Evolutionary conservation across 2,329 filamentous ascomycete species (phyloP), one percentile per base, ranked within the genome.

Genomic region (Arthrobotrys pseudoclavata): DNA sequence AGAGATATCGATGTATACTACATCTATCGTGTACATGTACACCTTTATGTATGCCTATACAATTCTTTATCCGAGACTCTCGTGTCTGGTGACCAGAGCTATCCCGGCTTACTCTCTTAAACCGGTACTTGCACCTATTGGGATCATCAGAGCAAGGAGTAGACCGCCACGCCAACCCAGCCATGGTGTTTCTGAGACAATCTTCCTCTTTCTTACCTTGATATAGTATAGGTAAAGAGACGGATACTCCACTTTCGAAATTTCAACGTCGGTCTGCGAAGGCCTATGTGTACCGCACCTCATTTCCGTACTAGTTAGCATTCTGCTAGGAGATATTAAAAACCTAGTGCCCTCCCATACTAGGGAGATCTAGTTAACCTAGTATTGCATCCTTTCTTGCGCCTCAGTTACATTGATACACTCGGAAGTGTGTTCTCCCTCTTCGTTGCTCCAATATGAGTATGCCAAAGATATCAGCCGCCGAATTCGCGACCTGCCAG

Each of bases 401-500:
- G 29, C 3, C 29, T 31, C n/a, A n/a, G n/a, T n/a, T n/a, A n/a
- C n/a, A n/a, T n/a, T n/a, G n/a, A n/a, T 31, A 31, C 3, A 31
- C 29, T 53, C 4, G 12, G 12, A 40, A 40, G 6, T n/a, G n/a
- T n/a, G n/a, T n/a, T n/a, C 3, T 31, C 6, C 26, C 50, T 31
- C 50, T 40, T 42, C 40, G 9, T 55, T 22, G 7, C 10, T 31
- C n/a, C 3, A 42, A 24, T 20, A 64, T 62, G 50, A 62, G 53
- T n/a, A 48, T 69, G 22, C 63, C 63, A 20, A 29, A 52, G 12
- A 63, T 76, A 31, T 45, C 24, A 7, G 53, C 63, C n/a, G 45
- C 64, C 10, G 71, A 42, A 10, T 76, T 76, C 37, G 63, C 64
- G 13, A 31, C 53, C 9, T 34, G 53, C 22, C 10, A 79, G 3